These are phyloP conservation scores for Delonix regia DNA, from an alignment of 306 rosid genomes.

Conservation along the genomic window DNA sequence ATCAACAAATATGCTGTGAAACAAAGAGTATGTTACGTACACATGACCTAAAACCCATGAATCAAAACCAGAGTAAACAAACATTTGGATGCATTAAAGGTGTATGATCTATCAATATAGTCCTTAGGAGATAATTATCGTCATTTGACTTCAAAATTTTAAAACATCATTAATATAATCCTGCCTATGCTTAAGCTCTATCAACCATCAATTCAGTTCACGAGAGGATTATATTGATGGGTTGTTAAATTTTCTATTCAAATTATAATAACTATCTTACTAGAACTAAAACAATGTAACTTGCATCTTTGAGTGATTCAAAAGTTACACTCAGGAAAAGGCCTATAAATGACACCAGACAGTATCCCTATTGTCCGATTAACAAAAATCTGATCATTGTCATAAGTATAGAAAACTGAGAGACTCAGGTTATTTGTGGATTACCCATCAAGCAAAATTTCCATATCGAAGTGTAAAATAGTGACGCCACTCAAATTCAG, in stretches of 20 bases:
- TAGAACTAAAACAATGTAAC: neutral
- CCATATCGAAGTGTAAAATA: neutral
- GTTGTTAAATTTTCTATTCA: no score
- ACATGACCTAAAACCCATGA: neutral
- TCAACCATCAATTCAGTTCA: neutral
- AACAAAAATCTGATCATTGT: neutral
- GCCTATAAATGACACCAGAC: neutral
- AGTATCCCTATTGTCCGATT: neutral
- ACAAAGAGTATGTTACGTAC: neutral
- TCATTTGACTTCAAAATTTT: no score
- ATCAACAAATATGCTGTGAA: neutral
- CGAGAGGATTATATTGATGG: no score
- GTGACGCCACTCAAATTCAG: conserved; percentile 7
- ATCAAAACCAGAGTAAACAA: neutral
- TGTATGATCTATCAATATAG: neutral
- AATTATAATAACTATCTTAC: neutral
- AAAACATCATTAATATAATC: neutral
- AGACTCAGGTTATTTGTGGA: neutral
- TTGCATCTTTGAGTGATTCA: neutral
- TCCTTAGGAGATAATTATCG: neutral
- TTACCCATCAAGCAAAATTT: no score
- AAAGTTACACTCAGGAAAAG: neutral
- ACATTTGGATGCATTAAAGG: neutral
- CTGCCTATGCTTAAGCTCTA: neutral
- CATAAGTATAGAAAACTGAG: neutral